Evolutionary conservation across 768 basidiomycete genomes (phyloP), one percentile per base, ranked within the genome.

Genomic region (Russula olivacea): DNA sequence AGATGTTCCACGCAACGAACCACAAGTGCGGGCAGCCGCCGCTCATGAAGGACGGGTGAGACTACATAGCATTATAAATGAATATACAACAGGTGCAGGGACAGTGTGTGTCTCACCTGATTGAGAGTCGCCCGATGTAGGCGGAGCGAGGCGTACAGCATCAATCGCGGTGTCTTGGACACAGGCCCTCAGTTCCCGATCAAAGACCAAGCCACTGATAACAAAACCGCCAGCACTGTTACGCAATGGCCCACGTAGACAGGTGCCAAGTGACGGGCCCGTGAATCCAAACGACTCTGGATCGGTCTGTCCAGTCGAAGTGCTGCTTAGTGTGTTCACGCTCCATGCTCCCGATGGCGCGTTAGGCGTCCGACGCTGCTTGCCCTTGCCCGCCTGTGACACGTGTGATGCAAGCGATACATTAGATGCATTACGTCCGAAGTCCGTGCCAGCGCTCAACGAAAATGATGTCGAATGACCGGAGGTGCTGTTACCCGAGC

Each of bases 1-100:
- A 93, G 70, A 75, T 93, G 91, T 70, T 93, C 88, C 3, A 87
- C 85, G 73, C 91, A 94, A 61, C 92, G 78, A 55, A 89, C 84
- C 30, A 92, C 84, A 25, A 94, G 75, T 0, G 90, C 91, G 47
- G 92, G 89, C 45, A 94, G 68, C 66, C 63, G 74, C 68, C 73
- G 74, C 66, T 72, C 65, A 4, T 52, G 57, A 38, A 66, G 62
- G 48, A n/a, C 21, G 17, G 47, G 38, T 17, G 50, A 41, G 25
- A 59, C 62, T 56, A 12, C 23, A 65, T 19, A 19, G n/a, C 40
- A 30, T 36, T 15, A 51, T 61, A 45, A 66, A 52, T 57, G 15
- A 52, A 21, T 14, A 45, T 17, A 36, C 21, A 36, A 73, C 72
- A 14, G n/a, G 45, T 15, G 23, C 38, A 36, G 6, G 12, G 28